These are phyloP conservation scores for Mortierella sp. DNA, from an alignment of 371 early-diverging fungal genomes.

Conservation along the genomic window DNA sequence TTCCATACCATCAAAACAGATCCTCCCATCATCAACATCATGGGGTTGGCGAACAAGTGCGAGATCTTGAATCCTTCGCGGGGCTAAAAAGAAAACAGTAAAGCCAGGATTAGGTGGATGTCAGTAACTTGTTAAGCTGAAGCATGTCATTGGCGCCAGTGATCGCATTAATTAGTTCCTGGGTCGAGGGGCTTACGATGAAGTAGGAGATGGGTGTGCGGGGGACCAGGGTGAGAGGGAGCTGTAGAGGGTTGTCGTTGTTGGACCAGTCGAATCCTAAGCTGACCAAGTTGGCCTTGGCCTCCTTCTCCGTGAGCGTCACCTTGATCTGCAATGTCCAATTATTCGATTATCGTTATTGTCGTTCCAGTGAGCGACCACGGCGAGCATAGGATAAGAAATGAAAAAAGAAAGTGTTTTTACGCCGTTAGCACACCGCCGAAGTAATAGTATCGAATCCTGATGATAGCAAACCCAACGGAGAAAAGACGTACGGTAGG, in stretches of 20 bases:
- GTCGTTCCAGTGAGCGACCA: background rate
- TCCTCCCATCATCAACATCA: conserved; percentile 72
- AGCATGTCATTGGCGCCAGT: background rate
- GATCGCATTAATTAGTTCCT: background rate
- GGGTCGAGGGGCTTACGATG: conserved; percentile 18
- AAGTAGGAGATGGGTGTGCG: conserved; percentile 32
- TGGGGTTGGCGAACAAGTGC: conserved; percentile 68
- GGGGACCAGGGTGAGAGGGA: conserved; percentile 37
- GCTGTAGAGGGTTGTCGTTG: conserved; percentile 35
- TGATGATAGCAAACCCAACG: background rate
- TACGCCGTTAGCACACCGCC: background rate
- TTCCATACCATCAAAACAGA: conserved; percentile 59
- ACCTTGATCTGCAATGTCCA: conserved; percentile 20
- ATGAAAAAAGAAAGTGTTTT: background rate
- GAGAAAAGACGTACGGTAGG: conserved; percentile 35
- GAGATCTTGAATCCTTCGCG: conserved; percentile 66
- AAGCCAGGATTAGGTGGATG: background rate
- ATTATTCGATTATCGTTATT: background rate
- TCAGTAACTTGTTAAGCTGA: background rate
- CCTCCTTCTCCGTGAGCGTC: conserved; percentile 25
- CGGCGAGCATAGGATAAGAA: background rate
- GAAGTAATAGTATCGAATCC: background rate
- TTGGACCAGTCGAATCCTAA: conserved; percentile 53
- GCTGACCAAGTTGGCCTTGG: conserved; percentile 35
- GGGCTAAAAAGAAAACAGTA: conserved; percentile 25